Evolutionary conservation across 1,139 yeast genomes (phyloP).

Genomic region (Wickerhamiella infanticola): DNA sequence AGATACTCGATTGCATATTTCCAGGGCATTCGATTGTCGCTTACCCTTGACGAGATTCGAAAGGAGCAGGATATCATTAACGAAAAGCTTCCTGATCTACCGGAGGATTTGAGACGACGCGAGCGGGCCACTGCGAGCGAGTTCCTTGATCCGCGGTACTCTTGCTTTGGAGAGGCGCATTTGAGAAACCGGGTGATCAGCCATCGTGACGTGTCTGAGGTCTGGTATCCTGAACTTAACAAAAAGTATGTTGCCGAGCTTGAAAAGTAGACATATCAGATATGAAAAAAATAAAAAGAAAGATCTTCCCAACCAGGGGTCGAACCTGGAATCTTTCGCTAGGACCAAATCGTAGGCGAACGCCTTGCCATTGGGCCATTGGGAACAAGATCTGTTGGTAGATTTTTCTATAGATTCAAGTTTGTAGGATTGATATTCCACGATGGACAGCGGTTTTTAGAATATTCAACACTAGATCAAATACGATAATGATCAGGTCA

Average conservation of each 20-base stretch:
- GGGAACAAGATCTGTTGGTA: slow-evolving; percentile 3
- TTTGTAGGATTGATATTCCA: too few species aligned
- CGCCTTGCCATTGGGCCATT: slow-evolving; percentile 11
- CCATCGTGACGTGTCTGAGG: slow-evolving; percentile 50
- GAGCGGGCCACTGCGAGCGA: slow-evolving; percentile 24
- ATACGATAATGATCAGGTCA: too few species aligned
- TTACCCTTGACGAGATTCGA: slow-evolving; percentile 4
- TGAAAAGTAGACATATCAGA: background rate
- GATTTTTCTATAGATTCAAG: too few species aligned
- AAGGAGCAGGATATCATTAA: slow-evolving; percentile 5
- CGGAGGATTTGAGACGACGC: slow-evolving; percentile 17
- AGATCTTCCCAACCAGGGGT: slow-evolving; percentile 5
- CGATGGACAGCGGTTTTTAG: too few species aligned
- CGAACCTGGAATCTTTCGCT: slow-evolving; percentile 7
- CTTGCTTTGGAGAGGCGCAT: slow-evolving; percentile 40
- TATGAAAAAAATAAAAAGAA: background rate
- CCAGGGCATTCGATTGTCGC: slow-evolving; percentile 8
- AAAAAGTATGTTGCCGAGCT: slow-evolving; percentile 14
- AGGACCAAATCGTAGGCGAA: slow-evolving; percentile 7
- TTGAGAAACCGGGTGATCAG: slow-evolving; percentile 48
- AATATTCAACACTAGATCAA: too few species aligned
- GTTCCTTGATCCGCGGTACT: slow-evolving; percentile 21
- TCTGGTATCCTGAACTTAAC: slow-evolving; percentile 43
- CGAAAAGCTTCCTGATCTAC: slow-evolving; percentile 20
- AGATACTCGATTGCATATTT: slow-evolving; percentile 27